Evolutionary conservation across 352 stramenopile genomes (phyloP), one percentile per base, ranked within the genome.

Genomic region (Phytophthora ramorum): DNA sequence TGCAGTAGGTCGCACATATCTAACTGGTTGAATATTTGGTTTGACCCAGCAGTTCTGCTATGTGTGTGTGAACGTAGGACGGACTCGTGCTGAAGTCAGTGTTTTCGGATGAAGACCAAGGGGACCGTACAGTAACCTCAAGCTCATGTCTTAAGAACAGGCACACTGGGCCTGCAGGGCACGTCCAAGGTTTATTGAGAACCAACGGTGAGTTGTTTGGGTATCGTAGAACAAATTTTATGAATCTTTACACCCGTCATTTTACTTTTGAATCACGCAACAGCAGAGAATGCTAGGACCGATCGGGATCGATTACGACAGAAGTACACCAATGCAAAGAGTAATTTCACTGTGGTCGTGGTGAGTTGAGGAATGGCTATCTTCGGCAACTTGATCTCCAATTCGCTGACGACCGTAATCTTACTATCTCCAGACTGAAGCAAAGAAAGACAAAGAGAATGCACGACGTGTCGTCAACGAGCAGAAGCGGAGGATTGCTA

Each of bases 311-410:
- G 88, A 28, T 66, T 96, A 48, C 80, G 81, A 12, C 73, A 87
- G 34, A 96, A 96, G 43, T 92, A 92, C 59, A 57, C 81, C 13
- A 93, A 93, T 46, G 87, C 84, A 20, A 96, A 96, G 71, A 87
- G 63, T 45, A 91, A 91, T 54, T 90, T 96, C 28, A 80, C 74
- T 2, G 68, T 85, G 9, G 76, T 92, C 13, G 81, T 91, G 65
- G 83, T 92, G 50, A 47, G 75, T 63, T 44, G 38, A 12, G 16
- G 16, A 41, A 17, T n/a, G 13, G 16, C n/a, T 43, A 1, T 43
- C 7, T 13, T 4, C 9, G 6, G 38, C 38, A 20, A 13, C 6
- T 19, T 44, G 38, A 22, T 44, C 2, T 41, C 43, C 3, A 38
- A 32, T 6, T 47, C 40, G 50, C 58, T 47, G 7, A 17, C 55